These are phyloP conservation scores for Neopestalotiopsis sp. DNA, from an alignment of 2,329 filamentous ascomycete species.

Conservation along the genomic window DNA sequence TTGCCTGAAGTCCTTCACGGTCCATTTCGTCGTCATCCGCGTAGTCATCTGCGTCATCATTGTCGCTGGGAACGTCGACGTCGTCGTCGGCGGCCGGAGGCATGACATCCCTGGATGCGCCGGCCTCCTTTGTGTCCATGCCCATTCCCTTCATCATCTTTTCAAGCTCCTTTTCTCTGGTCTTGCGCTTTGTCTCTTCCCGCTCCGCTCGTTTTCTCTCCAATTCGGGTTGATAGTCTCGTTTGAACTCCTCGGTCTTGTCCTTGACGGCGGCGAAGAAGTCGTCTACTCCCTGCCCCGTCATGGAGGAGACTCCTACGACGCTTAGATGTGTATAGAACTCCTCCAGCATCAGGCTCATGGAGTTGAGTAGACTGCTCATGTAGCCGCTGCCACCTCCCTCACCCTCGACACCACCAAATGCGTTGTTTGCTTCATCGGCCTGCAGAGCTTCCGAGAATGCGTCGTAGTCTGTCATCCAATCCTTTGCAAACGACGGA, in stretches of 20 bases:
- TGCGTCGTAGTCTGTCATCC: conserved; percentile 99
- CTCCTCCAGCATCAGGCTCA: conserved; percentile 96
- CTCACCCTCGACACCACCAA: conserved; percentile 73
- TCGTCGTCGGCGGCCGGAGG: conserved; percentile 53
- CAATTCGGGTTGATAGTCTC: conserved; percentile 91
- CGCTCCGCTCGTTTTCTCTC: conserved; percentile 78
- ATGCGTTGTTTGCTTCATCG: conserved; percentile 80
- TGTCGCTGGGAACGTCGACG: conserved; percentile 48
- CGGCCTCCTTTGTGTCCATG: conserved; percentile 40
- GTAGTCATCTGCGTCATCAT: conserved; percentile 64
- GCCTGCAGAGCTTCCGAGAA: conserved; percentile 85
- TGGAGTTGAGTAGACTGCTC: conserved; percentile 93
- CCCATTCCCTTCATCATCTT: conserved; percentile 95
- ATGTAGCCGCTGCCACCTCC: conserved; percentile 90
- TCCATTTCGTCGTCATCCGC: conserved; percentile 64
- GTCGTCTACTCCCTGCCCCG: conserved; percentile 87
- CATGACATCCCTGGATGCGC: conserved; percentile 32
- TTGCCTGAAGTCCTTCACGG: conserved; percentile 70
- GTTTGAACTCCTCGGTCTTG: conserved; percentile 86
- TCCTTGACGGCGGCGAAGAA: conserved; percentile 90
- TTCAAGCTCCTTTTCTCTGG: conserved; percentile 81
- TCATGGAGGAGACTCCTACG: conserved; percentile 91
- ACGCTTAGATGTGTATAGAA: conserved; percentile 95
- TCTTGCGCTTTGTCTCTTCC: conserved; percentile 73
- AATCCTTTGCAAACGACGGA: conserved; percentile 90